phyloP scores from a whole-genome alignment of 495 filamentous ascomycete genomes.

The Bacidia gigantensis region DNA sequence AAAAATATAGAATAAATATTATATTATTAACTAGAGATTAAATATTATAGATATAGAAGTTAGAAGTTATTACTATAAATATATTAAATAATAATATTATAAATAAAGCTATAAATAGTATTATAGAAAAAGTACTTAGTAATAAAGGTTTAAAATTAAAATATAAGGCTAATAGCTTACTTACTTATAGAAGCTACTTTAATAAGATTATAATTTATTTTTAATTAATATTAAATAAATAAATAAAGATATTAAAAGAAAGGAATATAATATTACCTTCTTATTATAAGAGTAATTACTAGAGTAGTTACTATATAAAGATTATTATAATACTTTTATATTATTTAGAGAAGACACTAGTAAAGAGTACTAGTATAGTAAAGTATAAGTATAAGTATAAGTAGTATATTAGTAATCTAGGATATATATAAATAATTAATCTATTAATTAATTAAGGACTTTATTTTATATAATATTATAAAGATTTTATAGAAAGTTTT shows the following conservation, averaged over 20 bases:
- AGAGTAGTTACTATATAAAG: neutral
- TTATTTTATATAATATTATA: neutral
- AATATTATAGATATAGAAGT: too few relatives aligned
- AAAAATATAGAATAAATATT: too few relatives aligned
- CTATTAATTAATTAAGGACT: neutral
- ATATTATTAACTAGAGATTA: too few relatives aligned
- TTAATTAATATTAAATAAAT: neutral
- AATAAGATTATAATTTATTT: conserved; percentile 1
- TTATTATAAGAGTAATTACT: neutral
- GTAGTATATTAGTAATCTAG: neutral
- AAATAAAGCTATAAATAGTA: too few relatives aligned
- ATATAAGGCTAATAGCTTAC: too few relatives aligned
- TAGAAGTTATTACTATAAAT: too few relatives aligned
- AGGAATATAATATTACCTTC: neutral
- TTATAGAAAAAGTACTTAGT: too few relatives aligned
- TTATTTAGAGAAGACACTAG: too few relatives aligned
- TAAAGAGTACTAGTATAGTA: neutral
- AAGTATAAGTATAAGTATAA: neutral
- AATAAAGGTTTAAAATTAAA: too few relatives aligned
- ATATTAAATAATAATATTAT: too few relatives aligned
- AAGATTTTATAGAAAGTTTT: too few relatives aligned
- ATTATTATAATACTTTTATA: too few relatives aligned
- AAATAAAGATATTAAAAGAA: neutral
- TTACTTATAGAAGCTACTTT: neutral
- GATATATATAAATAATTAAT: neutral